Evolutionary conservation across 495 filamentous ascomycete genomes (phyloP).

Genomic region (Amorphotheca resinae): DNA sequence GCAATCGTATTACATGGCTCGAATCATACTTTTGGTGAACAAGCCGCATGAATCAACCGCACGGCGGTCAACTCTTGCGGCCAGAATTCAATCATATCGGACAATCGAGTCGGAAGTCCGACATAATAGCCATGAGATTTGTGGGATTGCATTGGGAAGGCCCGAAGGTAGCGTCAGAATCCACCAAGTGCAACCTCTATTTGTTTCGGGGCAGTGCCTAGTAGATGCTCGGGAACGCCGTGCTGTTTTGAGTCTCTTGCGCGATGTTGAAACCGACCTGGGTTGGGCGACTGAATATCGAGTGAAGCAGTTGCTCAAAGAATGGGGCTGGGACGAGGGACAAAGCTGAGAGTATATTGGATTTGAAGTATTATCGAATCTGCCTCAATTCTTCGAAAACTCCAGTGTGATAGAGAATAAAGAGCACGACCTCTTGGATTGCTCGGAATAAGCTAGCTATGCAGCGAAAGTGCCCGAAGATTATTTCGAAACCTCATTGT

Average conservation of each 20-base stretch:
- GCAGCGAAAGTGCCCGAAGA: neutral
- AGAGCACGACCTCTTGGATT: no score
- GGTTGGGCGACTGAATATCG: slow-evolving; percentile 56
- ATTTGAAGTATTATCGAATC: no score
- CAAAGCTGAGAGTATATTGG: neutral
- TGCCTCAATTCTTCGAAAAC: no score
- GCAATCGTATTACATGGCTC: slow-evolving; percentile 55
- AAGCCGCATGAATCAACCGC: slow-evolving; percentile 46
- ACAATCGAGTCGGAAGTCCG: slow-evolving; percentile 40
- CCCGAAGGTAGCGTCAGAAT: slow-evolving; percentile 44
- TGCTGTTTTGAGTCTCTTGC: slow-evolving; percentile 37
- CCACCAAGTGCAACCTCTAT: slow-evolving; percentile 48
- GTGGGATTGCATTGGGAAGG: slow-evolving; percentile 41
- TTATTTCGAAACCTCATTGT: slow-evolving; percentile 3
- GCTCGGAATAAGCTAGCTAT: no score
- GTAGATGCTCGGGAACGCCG: slow-evolving; percentile 36
- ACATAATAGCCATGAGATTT: slow-evolving; percentile 45
- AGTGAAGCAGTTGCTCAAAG: slow-evolving; percentile 39
- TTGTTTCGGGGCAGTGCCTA: slow-evolving; percentile 48
- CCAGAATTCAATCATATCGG: slow-evolving; percentile 40
- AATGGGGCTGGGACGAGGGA: slow-evolving; percentile 37
- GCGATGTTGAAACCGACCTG: slow-evolving; percentile 44
- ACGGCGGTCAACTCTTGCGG: slow-evolving; percentile 35
- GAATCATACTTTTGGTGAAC: slow-evolving; percentile 48
- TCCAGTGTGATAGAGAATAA: no score